A percentile compares a stretch with the other conserved stretches of the same genome.
These are phyloP conservation scores for Lactuca sativa DNA, from an alignment of 129 eudicot species.

Conservation along the genomic window DNA sequence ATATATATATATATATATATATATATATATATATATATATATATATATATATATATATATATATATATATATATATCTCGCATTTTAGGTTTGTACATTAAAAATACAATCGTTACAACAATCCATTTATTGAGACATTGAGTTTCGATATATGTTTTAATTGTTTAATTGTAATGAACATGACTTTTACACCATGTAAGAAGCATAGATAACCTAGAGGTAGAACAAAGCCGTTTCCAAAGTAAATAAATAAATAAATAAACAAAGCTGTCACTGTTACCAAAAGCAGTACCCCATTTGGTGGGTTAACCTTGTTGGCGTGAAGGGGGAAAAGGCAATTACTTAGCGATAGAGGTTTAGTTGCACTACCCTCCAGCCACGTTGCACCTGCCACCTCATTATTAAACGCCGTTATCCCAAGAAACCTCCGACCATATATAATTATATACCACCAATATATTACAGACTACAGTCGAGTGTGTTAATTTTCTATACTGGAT, in stretches of 20 bases:
- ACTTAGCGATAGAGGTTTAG: constrained; percentile 32
- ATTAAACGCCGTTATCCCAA: constrained; percentile 20
- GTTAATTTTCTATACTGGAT: too few relatives aligned
- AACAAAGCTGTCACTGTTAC: not conserved
- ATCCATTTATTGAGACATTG: not conserved
- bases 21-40: too few relatives aligned
- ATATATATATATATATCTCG: too few relatives aligned
- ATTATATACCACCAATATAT: not conserved
- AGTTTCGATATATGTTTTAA: not conserved
- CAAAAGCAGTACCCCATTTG: constrained; percentile 17
- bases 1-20: too few relatives aligned
- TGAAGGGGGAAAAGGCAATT: constrained; percentile 10
- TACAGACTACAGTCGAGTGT: too few relatives aligned
- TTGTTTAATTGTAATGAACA: not conserved
- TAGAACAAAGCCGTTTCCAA: too few relatives aligned
- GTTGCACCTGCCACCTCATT: constrained; percentile 16
- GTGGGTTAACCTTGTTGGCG: constrained; percentile 23
- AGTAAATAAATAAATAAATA: too few relatives aligned
- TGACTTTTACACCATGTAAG: not conserved
- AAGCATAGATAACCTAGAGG: not conserved
- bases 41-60: too few relatives aligned
- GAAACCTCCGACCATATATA: not conserved
- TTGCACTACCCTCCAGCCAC: constrained; percentile 16
- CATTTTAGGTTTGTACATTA: too few relatives aligned
- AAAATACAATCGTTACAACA: too few relatives aligned